A percentile compares a stretch with the other conserved stretches of the same genome.
Evolutionary conservation across 1,284 basidiomycete genomes (phyloP).

Genomic region (Heterobasidion occidentale): DNA sequence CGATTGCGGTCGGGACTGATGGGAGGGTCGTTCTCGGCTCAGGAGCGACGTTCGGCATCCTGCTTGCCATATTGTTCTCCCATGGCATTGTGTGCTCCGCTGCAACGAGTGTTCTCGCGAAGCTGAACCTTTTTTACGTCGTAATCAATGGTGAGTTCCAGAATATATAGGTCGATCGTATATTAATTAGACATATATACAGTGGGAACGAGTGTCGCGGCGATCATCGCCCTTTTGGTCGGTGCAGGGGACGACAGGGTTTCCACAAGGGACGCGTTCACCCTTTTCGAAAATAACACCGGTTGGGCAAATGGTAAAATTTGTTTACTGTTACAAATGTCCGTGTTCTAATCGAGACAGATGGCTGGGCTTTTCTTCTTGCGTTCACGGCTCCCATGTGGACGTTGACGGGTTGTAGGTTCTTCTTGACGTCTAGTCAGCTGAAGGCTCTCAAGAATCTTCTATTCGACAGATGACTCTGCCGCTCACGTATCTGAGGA

Average conservation of each 20-base stretch:
- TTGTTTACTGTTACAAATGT: background rate
- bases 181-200: slow-evolving; percentile 7
- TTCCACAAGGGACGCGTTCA: slow-evolving; percentile 61
- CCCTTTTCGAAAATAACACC: slow-evolving; percentile 62
- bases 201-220: slow-evolving; percentile 55
- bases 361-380: slow-evolving; percentile 66
- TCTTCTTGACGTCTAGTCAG: background rate
- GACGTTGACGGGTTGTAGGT: slow-evolving; percentile 66
- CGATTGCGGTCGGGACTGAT: slow-evolving; percentile 52
- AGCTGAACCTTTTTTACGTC: slow-evolving; percentile 63
- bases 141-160: slow-evolving; percentile 45
- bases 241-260: slow-evolving; percentile 47
- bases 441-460: background rate
- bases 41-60: slow-evolving; percentile 62
- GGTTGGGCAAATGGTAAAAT: slow-evolving; percentile 51
- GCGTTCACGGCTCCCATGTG: slow-evolving; percentile 72
- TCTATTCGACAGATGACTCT: slow-evolving; percentile 47
- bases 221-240: slow-evolving; percentile 51
- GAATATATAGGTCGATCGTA: slow-evolving; percentile 2
- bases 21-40: slow-evolving; percentile 41
- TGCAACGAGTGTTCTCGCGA: slow-evolving; percentile 55
- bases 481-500: slow-evolving; percentile 77
- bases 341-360: slow-evolving; percentile 22
- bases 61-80: slow-evolving; percentile 50
- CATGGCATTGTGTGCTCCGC: slow-evolving; percentile 68